phyloP scores from a whole-genome alignment of 306 rosid species.

The Vachellia pachyceras region DNA sequence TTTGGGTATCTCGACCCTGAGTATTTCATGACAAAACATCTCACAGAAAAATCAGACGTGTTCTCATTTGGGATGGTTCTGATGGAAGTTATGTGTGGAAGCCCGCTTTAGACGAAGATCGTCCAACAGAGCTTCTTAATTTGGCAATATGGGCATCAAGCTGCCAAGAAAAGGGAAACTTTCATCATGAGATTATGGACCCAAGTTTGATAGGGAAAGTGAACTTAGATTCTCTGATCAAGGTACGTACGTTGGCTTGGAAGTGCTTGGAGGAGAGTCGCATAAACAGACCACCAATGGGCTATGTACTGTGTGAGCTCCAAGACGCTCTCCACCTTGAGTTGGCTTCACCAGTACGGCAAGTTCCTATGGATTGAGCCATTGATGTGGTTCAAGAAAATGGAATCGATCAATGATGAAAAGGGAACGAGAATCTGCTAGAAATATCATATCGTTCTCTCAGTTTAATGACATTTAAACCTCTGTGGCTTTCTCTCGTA shows the following conservation, averaged over 20 bases:
- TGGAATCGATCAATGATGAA: background rate
- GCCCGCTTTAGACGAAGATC: constrained; percentile 65
- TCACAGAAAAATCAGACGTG: constrained; percentile 93
- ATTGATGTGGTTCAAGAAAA: background rate
- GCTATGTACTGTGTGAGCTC: constrained; percentile 28
- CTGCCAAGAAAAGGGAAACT: constrained; percentile 54
- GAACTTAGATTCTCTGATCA: constrained; percentile 44
- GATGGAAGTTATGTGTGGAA: constrained; percentile 73
- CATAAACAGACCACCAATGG: constrained; percentile 26
- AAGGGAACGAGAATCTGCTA: background rate
- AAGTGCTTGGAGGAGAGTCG: background rate
- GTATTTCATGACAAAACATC: constrained; percentile 74
- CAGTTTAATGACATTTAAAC: background rate
- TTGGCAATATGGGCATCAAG: constrained; percentile 50
- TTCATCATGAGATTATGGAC: constrained; percentile 92
- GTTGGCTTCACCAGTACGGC: background rate
- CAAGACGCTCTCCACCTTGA: constrained; percentile 41
- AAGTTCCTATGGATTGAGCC: background rate
- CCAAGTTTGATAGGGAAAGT: constrained; percentile 74
- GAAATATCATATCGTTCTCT: background rate
- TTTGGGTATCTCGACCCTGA: constrained; percentile 95
- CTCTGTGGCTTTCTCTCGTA: no score
- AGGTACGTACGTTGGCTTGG: constrained; percentile 37
- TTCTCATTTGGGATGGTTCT: constrained; percentile 93
- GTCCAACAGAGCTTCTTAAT: constrained; percentile 41